These are phyloP conservation scores for Cylindrotheca closterium DNA, from an alignment of 108 stramenopile genomes.

Conservation along the genomic window DNA sequence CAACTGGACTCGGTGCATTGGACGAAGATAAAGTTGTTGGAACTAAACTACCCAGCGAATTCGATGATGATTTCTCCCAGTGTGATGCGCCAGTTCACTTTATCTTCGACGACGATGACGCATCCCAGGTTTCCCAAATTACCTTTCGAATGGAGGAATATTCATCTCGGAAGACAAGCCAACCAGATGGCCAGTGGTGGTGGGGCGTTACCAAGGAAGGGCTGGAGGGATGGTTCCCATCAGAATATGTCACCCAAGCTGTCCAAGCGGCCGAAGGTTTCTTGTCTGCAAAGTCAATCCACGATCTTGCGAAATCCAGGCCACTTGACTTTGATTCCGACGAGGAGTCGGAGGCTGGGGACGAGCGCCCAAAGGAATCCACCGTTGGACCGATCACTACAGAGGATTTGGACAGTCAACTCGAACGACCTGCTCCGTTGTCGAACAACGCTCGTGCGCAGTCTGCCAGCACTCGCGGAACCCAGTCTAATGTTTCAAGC, in stretches of 20 bases:
- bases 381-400: neutral
- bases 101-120: conserved; percentile 33
- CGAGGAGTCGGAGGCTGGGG: conserved; percentile 25
- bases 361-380: neutral
- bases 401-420: neutral
- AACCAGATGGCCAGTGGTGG: conserved; percentile 43
- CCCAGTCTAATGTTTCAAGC: neutral
- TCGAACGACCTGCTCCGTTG: neutral
- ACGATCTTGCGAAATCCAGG: conserved; percentile 28
- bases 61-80: conserved; percentile 9
- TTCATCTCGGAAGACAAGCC: conserved; percentile 9
- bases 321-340: conserved; percentile 45
- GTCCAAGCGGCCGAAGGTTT: conserved; percentile 55
- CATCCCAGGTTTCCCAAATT: conserved; percentile 42
- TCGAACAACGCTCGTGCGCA: neutral
- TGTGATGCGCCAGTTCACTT: conserved; percentile 25
- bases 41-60: conserved; percentile 8
- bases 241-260: conserved; percentile 37
- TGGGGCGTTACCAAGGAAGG: conserved; percentile 49
- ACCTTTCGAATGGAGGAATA: conserved; percentile 37
- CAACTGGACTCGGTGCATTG: conserved; percentile 27
- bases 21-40: conserved; percentile 36
- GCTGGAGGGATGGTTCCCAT: conserved; percentile 49
- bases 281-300: conserved; percentile 45
- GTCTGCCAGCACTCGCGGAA: neutral